phyloP scores from a whole-genome alignment of 139 green algal species.

The Chlamydomonas sphaeroides region DNA sequence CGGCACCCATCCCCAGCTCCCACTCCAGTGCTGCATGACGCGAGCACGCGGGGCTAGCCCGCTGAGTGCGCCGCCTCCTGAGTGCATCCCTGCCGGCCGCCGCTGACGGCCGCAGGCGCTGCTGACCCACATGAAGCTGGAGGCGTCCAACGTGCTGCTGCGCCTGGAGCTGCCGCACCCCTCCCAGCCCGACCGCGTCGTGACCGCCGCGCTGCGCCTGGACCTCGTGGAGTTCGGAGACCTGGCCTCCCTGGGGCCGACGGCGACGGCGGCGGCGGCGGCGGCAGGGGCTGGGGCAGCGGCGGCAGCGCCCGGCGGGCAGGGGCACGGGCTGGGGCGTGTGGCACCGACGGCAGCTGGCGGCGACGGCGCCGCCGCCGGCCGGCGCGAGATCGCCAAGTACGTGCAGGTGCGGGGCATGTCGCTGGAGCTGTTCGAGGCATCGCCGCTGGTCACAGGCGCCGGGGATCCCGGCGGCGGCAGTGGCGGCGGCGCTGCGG shows the following conservation, averaged over 20 bases:
- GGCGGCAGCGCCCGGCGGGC: neutral
- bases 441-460: constrained; percentile 8
- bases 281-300: neutral
- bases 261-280: neutral
- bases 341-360: neutral
- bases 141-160: constrained; percentile 50
- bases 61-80: no score
- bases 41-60: no score
- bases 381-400: constrained; percentile 51
- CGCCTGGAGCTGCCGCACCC: constrained; percentile 61
- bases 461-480: neutral
- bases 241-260: neutral
- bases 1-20: no score
- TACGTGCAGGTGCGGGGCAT: constrained; percentile 53
- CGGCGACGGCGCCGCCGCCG: no score
- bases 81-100: no score
- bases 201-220: constrained; percentile 14
- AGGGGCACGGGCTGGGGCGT: constrained; percentile 1
- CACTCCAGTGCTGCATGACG: no score
- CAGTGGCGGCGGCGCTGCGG: neutral
- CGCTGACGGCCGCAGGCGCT: no score
- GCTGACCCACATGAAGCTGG: constrained; percentile 67
- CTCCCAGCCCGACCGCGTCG: neutral
- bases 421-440: constrained; percentile 61
- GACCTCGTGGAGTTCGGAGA: constrained; percentile 38